Conservation (phyloP, 108 stramenopile species). For the Thalassiosira profunda region DNA sequence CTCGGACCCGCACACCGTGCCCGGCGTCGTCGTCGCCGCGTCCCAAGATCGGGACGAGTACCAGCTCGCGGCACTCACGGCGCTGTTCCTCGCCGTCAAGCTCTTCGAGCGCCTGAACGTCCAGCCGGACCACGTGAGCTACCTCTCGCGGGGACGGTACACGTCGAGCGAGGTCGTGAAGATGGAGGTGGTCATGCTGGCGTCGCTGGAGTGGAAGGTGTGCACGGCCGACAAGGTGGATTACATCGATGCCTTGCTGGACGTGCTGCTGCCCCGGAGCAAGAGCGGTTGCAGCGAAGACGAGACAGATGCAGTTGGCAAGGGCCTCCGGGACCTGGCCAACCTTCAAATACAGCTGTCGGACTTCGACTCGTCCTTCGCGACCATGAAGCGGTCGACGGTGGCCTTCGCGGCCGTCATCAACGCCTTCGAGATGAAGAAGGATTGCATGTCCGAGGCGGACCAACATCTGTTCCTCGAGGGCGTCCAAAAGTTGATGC, state of each 20-base stretch:
- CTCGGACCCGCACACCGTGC: not conserved
- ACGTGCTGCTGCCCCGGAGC: slow-evolving; percentile 14
- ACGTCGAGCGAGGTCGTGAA: slow-evolving; percentile 22
- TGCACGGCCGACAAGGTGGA: slow-evolving; percentile 30
- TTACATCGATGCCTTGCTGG: slow-evolving; percentile 27
- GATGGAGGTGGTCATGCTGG: slow-evolving; percentile 37
- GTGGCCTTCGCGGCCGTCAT: slow-evolving; percentile 46
- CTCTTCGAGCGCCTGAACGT: slow-evolving; percentile 44
- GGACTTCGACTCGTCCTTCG: slow-evolving; percentile 32
- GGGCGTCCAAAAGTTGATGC: slow-evolving; percentile 6
- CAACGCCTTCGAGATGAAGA: slow-evolving; percentile 41
- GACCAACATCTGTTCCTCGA: slow-evolving; percentile 2
- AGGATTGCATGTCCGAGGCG: slow-evolving; percentile 3
- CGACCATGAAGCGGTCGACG: slow-evolving; percentile 17
- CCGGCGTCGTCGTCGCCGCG: slow-evolving; percentile 5
- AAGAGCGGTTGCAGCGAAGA: not conserved
- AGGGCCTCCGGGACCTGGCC: slow-evolving; percentile 21
- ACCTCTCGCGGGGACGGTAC: slow-evolving; percentile 43
- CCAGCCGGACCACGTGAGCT: slow-evolving; percentile 40
- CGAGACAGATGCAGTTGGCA: not conserved
- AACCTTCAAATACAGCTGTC: slow-evolving; percentile 45
- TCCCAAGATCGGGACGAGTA: slow-evolving; percentile 27
- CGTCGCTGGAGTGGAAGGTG: slow-evolving; percentile 41
- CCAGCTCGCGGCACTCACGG: slow-evolving; percentile 41
- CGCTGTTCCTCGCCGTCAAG: slow-evolving; percentile 42